Conservation (phyloP, 768 basidiomycete species). For the Mycena filopes region DNA sequence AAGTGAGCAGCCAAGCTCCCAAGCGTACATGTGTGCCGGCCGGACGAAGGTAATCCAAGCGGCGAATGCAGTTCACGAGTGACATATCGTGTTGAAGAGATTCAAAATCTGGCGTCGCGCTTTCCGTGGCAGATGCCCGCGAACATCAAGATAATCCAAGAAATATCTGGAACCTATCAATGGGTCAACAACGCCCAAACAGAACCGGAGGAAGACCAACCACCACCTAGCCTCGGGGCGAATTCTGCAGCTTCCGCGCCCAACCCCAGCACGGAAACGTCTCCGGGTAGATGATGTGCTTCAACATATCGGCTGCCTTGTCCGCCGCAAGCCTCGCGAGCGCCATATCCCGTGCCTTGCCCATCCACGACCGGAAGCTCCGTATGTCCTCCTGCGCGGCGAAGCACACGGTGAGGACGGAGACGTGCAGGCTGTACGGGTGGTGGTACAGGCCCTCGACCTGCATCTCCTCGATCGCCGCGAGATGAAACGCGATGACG, state of each 20-base stretch:
- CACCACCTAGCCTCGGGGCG: background rate
- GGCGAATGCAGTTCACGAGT: too few species aligned
- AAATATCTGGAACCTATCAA: background rate
- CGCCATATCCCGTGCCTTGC: conserved; percentile 27
- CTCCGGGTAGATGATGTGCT: conserved; percentile 25
- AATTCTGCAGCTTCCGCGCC: background rate
- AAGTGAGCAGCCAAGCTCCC: too few species aligned
- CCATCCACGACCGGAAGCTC: conserved; percentile 29
- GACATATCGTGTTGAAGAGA: too few species aligned
- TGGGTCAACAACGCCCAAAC: background rate
- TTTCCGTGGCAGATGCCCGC: too few species aligned
- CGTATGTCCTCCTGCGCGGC: conserved; percentile 26
- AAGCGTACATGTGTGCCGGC: too few species aligned
- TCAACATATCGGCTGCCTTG: conserved; percentile 24
- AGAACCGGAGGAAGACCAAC: background rate
- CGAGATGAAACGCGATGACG: conserved; percentile 29
- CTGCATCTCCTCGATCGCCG: conserved; percentile 22
- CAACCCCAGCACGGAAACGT: conserved; percentile 24
- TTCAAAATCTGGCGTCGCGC: too few species aligned
- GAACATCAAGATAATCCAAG: too few species aligned
- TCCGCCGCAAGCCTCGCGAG: conserved; percentile 13
- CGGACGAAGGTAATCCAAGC: too few species aligned
- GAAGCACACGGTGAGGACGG: conserved; percentile 24
- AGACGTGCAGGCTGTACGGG: conserved; percentile 23
- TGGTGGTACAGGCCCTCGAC: conserved; percentile 27